Conservation (phyloP, 495 filamentous ascomycete species). For the Viridothelium virens region DNA sequence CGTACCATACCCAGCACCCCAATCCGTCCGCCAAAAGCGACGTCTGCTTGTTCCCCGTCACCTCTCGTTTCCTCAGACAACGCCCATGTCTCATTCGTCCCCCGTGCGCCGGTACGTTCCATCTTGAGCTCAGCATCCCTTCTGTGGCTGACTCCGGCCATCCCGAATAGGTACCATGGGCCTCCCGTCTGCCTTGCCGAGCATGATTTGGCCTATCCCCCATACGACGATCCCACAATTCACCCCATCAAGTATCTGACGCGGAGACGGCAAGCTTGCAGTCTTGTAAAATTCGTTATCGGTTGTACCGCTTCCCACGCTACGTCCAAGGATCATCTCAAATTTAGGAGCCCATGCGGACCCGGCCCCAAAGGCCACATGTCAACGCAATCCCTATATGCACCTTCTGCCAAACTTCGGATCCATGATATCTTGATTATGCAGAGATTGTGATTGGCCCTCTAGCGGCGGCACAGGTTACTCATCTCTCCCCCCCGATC, state of each 20-base stretch:
- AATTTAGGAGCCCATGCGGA: background rate
- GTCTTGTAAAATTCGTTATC: background rate
- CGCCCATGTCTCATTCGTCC: background rate
- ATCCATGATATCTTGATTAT: constrained; percentile 27
- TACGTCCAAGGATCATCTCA: background rate
- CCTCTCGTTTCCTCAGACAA: constrained; percentile 9
- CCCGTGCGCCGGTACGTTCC: constrained; percentile 5
- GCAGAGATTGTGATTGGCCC: constrained; percentile 18
- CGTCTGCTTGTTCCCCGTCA: background rate
- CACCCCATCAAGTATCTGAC: constrained; percentile 1
- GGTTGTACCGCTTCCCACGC: constrained; percentile 6
- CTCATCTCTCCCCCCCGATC: constrained; percentile 4
- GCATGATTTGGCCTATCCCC: constrained; percentile 1
- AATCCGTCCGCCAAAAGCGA: constrained; percentile 1
- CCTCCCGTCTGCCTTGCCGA: background rate
- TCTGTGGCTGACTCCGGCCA: background rate
- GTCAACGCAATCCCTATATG: constrained; percentile 10
- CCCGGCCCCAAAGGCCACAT: constrained; percentile 10
- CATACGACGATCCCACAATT: background rate
- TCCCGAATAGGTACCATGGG: constrained; percentile 7
- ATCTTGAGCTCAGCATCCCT: constrained; percentile 8
- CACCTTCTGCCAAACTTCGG: background rate
- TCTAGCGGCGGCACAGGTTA: constrained; percentile 6
- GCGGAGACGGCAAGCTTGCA: background rate
- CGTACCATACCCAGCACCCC: background rate